These are phyloP conservation scores for Celoporthe dispersa DNA, from an alignment of 2,329 filamentous ascomycete species.

Conservation along the genomic window DNA sequence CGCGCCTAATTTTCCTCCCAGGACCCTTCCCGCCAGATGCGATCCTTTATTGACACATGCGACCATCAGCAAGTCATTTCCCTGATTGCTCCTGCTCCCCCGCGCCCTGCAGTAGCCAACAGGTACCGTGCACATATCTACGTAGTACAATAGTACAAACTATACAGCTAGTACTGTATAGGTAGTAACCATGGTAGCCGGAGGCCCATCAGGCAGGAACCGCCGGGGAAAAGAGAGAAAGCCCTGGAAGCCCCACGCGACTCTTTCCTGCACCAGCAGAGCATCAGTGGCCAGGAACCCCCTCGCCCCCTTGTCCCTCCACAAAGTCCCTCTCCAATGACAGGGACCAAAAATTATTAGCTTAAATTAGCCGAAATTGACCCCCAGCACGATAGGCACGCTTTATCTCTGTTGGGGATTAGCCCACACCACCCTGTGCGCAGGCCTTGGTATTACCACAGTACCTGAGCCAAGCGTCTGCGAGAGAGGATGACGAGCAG, in stretches of 20 bases:
- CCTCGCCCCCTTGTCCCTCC: not conserved
- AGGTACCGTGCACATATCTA: not conserved
- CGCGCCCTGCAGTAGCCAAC: not conserved
- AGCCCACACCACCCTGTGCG: not conserved
- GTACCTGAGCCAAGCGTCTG: not conserved
- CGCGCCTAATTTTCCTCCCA: not conserved
- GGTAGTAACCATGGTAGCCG: not conserved
- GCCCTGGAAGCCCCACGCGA: slow-evolving; percentile 5
- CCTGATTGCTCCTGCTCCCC: not conserved
- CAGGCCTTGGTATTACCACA: not conserved
- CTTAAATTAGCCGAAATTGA: slow-evolving; percentile 29
- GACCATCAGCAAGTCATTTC: not conserved
- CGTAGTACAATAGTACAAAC: not conserved
- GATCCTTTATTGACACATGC: not conserved
- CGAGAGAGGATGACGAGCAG: not conserved
- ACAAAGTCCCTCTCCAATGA: slow-evolving; percentile 1
- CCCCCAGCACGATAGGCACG: slow-evolving; percentile 18
- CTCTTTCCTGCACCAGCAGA: not conserved
- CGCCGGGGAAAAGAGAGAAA: not conserved
- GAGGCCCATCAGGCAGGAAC: not conserved
- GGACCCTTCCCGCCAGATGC: not conserved
- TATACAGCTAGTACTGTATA: not conserved
- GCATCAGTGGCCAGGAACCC: not conserved
- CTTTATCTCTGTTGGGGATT: not conserved
- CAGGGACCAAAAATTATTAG: slow-evolving; percentile 13